Evolutionary conservation across 768 basidiomycete species (phyloP), one percentile per base, ranked within the genome.

Genomic region (Pleurotus platypus): DNA sequence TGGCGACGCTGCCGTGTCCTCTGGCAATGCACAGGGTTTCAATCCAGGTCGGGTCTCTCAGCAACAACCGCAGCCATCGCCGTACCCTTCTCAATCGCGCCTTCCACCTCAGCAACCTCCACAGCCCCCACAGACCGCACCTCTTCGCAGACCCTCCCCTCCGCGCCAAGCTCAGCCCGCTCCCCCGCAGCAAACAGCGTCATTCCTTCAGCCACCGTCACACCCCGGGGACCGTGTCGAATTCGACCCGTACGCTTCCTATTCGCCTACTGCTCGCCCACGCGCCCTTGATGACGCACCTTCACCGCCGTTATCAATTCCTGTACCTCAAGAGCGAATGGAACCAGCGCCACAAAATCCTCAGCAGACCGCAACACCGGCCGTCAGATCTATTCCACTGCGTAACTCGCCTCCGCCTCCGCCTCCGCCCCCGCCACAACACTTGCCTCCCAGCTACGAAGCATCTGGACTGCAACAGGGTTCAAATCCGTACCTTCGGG

Each of bases 171-270:
- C 42, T 16, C 20, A n/a, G 42, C 13, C 13, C 7, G n/a, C 42
- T 45, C n/a, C 20, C 42, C 4, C 9, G 30, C 30, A 45, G 42
- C 42, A 3, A 45, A 16, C 42, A 9, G 7, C n/a, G 2, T 13
- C 42, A 15, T 22, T 22, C n/a, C 7, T 16, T 45, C 42, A 54
- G 18, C 51, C 13, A 40, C 38, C 39, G 22, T 35, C 30, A 35
- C 13, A 13, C 38, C 15, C 51, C 15, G 24, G 22, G 35, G 15
- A 16, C 16, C 13, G 20, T 42, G n/a, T 39, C 16, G 51, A 54
- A 22, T 54, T 54, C 39, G 51, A 54, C 42, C 51, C 51, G 5
- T 54, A 54, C 27, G 51, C 51, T 16, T 54, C 51, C 9, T 54
- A 54, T 42, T 54, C 51, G 16, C 51, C 51, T 18, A 54, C 51